phyloP scores from a whole-genome alignment of 192 early-diverging fungal genomes.

The Backusella liffmaniae region DNA sequence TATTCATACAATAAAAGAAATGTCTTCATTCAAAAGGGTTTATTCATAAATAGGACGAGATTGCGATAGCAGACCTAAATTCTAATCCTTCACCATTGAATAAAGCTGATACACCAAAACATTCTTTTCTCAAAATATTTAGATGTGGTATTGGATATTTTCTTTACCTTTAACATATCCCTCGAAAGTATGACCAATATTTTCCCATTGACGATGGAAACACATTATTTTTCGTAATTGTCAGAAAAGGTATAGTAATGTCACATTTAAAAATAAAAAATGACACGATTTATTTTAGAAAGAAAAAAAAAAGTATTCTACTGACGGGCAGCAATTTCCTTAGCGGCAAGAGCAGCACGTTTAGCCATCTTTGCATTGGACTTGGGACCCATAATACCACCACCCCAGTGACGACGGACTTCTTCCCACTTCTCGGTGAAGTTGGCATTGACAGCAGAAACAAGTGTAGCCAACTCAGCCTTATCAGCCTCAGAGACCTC shows the following conservation, averaged over 20 bases:
- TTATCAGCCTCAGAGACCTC: conserved; percentile 97
- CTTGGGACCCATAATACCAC: conserved; percentile 96
- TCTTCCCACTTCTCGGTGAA: conserved; percentile 95
- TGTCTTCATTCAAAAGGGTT: too few relatives aligned
- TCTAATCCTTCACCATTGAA: too few relatives aligned
- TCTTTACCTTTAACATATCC: too few relatives aligned
- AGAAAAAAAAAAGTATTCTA: conserved; percentile 17
- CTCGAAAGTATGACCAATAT: too few relatives aligned
- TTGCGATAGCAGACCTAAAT: too few relatives aligned
- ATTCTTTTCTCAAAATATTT: too few relatives aligned
- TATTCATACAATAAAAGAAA: too few relatives aligned
- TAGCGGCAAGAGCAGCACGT: conserved; percentile 59
- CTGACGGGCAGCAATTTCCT: conserved; percentile 43
- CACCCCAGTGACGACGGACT: conserved; percentile 93
- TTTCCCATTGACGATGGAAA: too few relatives aligned
- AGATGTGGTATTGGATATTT: too few relatives aligned
- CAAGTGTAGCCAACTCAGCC: conserved; percentile 78
- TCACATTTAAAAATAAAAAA: not conserved
- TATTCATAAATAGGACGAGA: too few relatives aligned
- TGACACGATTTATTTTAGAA: not conserved
- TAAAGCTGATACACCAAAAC: too few relatives aligned
- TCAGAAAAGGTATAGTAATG: not conserved
- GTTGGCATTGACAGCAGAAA: conserved; percentile 91
- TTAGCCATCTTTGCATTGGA: conserved; percentile 81
- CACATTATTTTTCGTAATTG: not conserved